A percentile compares a stretch with the other conserved stretches of the same genome.
Evolutionary conservation across 2,329 filamentous ascomycete species (phyloP).

Genomic region (Pseudocercospora musae): DNA sequence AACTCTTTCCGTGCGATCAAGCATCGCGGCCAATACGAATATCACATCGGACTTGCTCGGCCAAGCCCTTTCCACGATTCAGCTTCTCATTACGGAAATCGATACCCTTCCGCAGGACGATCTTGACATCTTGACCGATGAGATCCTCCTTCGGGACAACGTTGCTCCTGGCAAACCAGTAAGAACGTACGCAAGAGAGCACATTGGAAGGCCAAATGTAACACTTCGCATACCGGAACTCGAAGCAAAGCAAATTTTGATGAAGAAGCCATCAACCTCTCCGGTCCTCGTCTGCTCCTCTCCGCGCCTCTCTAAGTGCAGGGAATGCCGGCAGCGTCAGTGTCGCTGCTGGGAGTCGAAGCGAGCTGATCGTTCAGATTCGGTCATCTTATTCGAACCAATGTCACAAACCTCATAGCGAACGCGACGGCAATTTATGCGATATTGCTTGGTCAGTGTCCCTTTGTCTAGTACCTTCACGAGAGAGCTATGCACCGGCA

Average conservation of each 20-base stretch:
- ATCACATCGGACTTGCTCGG: constrained; percentile 8
- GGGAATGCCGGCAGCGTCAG: neutral
- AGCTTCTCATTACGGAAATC: constrained; percentile 6
- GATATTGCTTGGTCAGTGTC: too few relatives aligned
- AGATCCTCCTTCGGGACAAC: constrained; percentile 5
- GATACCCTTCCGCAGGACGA: constrained; percentile 6
- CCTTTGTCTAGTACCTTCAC: too few relatives aligned
- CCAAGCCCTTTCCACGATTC: constrained; percentile 6
- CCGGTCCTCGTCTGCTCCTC: constrained; percentile 4
- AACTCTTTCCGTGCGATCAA: neutral
- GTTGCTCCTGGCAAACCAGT: neutral
- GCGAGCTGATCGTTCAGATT: constrained; percentile 3
- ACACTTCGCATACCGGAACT: constrained; percentile 9
- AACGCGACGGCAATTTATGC: neutral
- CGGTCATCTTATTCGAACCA: neutral
- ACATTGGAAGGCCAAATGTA: constrained; percentile 6
- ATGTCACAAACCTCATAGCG: neutral
- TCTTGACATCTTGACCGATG: constrained; percentile 1
- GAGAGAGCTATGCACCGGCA: too few relatives aligned
- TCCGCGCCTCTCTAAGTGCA: neutral
- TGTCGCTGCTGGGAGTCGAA: constrained; percentile 11
- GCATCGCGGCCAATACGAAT: neutral
- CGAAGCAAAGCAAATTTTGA: constrained; percentile 12
- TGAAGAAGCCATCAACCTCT: constrained; percentile 11
- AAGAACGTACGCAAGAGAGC: neutral